Conservation (phyloP, 768 basidiomycete species). For the Mycena alexandri region DNA sequence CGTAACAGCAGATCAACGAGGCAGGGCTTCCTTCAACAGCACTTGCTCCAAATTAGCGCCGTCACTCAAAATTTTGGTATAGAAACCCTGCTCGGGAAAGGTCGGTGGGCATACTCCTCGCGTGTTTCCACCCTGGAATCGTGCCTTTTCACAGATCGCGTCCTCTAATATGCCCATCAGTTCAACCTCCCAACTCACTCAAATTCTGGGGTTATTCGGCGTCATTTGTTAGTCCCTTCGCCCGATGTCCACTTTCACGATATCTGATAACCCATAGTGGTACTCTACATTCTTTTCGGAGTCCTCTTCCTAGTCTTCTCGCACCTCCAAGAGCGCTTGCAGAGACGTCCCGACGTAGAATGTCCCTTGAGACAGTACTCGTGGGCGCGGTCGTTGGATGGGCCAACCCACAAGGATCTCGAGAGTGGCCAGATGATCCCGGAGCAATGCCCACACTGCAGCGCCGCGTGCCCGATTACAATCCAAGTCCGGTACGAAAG, state of each 20-base stretch:
- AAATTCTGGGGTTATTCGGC: conserved; percentile 33
- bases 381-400: conserved; percentile 16
- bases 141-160: not conserved
- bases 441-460: not conserved
- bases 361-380: conserved; percentile 14
- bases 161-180: not conserved
- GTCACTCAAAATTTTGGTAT: too few relatives aligned
- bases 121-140: not conserved
- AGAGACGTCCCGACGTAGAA: conserved; percentile 19
- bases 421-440: conserved; percentile 5
- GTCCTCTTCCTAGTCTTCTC: conserved; percentile 35
- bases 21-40: too few relatives aligned
- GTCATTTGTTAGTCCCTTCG: conserved; percentile 21
- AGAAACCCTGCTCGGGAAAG: too few relatives aligned
- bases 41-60: too few relatives aligned
- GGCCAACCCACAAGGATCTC: conserved; percentile 13
- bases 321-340: conserved; percentile 34
- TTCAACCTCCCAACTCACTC: conserved; percentile 31
- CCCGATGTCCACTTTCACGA: not conserved
- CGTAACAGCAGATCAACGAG: too few relatives aligned
- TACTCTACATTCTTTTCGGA: conserved; percentile 37
- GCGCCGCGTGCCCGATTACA: not conserved
- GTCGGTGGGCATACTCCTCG: too few relatives aligned
- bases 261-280: conserved; percentile 20
- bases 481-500: conserved; percentile 18